phyloP scores from a whole-genome alignment of 306 rosid species.

The Begonia masoniana region DNA sequence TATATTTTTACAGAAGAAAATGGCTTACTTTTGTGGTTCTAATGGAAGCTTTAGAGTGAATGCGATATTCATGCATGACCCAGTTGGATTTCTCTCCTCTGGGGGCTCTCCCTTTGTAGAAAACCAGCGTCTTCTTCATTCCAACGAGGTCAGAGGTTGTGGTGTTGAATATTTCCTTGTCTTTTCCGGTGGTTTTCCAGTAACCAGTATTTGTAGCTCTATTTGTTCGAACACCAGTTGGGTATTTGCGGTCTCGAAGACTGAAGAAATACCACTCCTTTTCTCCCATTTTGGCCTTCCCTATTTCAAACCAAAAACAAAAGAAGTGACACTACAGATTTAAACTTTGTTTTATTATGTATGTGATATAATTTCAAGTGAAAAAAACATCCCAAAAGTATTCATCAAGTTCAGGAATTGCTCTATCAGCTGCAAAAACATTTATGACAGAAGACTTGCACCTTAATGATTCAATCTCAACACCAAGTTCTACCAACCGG shows the following conservation, averaged over 20 bases:
- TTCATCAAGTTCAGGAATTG: no score
- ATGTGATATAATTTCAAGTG: no score
- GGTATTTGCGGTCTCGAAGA: conserved; percentile 81
- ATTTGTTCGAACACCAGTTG: conserved; percentile 84
- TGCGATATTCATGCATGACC: conserved; percentile 96
- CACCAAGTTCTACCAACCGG: no score
- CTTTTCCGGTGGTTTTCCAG: conserved; percentile 96
- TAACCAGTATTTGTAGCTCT: conserved; percentile 87
- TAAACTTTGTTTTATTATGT: background rate
- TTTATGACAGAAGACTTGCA: no score
- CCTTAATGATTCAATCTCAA: no score
- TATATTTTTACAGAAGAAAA: no score
- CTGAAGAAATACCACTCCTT: conserved; percentile 95
- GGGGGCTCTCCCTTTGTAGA: conserved; percentile 93
- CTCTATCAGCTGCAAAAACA: no score
- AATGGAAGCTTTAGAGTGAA: conserved; percentile 49
- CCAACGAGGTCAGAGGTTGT: conserved; percentile 60
- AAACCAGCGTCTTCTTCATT: conserved; percentile 89
- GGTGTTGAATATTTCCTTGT: conserved; percentile 62
- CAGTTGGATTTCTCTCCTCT: conserved; percentile 87
- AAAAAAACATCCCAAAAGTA: no score
- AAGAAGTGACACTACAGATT: background rate
- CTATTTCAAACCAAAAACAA: conserved; percentile 13
- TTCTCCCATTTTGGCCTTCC: conserved; percentile 93
- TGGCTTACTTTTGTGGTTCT: conserved; percentile 44